A percentile compares a stretch with the other conserved stretches of the same genome.
These are phyloP conservation scores for Cnidoscolus chayamansa DNA, from an alignment of 441 rosid genomes.

Conservation along the genomic window DNA sequence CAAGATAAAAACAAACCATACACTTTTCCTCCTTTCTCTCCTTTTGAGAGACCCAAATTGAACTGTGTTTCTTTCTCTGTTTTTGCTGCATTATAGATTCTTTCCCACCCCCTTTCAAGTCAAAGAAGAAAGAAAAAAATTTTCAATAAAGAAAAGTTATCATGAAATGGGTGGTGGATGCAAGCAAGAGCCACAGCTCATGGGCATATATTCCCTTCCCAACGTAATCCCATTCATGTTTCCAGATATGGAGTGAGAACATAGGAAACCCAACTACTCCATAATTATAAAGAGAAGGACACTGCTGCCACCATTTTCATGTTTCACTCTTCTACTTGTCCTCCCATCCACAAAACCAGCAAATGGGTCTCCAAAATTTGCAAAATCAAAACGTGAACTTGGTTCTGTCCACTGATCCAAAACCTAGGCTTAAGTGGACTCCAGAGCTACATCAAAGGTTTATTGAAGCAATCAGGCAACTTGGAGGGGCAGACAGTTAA, in stretches of 20 bases:
- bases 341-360: slow-evolving; percentile 20
- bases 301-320: slow-evolving; percentile 29
- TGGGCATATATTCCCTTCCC: slow-evolving; percentile 85
- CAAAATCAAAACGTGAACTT: slow-evolving; percentile 61
- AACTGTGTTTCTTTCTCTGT: slow-evolving; percentile 49
- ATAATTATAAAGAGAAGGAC: slow-evolving; percentile 40
- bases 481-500: slow-evolving; percentile 90
- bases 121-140: slow-evolving; percentile 40
- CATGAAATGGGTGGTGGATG: slow-evolving; percentile 34
- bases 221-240: slow-evolving; percentile 77
- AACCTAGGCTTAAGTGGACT: slow-evolving; percentile 97
- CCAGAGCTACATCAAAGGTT: slow-evolving; percentile 82
- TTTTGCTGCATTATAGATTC: slow-evolving; percentile 67
- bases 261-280: slow-evolving; percentile 54
- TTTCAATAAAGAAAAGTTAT: slow-evolving; percentile 20
- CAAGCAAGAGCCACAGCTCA: slow-evolving; percentile 54
- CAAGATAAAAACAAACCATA: slow-evolving; percentile 55
- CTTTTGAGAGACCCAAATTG: slow-evolving; percentile 40
- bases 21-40: slow-evolving; percentile 58
- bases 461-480: slow-evolving; percentile 69
- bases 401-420: slow-evolving; percentile 81
- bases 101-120: slow-evolving; percentile 49
- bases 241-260: slow-evolving; percentile 85
- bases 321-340: slow-evolving; percentile 26
- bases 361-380: slow-evolving; percentile 39